Percentiles rank a stretch among this genome's conserved stretches.
These are phyloP conservation scores for Xylariaceae sp. DNA, from an alignment of 2,329 filamentous ascomycete species.

Conservation along the genomic window DNA sequence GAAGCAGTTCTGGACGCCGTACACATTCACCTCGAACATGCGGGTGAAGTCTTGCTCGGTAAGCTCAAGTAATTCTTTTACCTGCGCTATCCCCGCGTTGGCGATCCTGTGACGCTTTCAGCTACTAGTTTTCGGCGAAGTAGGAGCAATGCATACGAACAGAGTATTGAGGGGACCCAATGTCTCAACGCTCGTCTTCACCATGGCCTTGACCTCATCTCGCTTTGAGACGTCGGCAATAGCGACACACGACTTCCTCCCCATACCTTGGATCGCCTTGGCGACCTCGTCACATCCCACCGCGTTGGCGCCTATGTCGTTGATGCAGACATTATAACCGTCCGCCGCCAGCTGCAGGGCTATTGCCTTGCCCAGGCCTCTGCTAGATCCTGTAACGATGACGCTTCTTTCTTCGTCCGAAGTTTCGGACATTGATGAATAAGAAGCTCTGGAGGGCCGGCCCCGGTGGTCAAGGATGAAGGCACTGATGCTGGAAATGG, in stretches of 20 bases:
- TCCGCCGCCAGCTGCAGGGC: constrained; percentile 60
- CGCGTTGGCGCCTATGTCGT: constrained; percentile 53
- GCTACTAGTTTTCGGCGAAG: too few species aligned
- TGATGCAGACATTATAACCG: constrained; percentile 63
- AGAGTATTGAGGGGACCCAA: constrained; percentile 46
- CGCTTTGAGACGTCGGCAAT: constrained; percentile 59
- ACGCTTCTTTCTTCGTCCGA: constrained; percentile 15
- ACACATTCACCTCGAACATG: constrained; percentile 63
- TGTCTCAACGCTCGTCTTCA: constrained; percentile 45
- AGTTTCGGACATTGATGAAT: constrained; percentile 16
- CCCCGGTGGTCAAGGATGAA: too few species aligned
- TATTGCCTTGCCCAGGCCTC: constrained; percentile 54
- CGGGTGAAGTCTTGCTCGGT: constrained; percentile 51
- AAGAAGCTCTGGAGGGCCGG: constrained; percentile 2
- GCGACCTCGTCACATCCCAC: constrained; percentile 48
- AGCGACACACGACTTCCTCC: constrained; percentile 48
- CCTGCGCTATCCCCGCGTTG: constrained; percentile 59
- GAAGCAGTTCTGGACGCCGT: constrained; percentile 63
- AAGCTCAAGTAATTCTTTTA: constrained; percentile 51
- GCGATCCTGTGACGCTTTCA: constrained; percentile 50
- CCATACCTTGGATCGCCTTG: constrained; percentile 47
- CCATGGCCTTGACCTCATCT: constrained; percentile 44
- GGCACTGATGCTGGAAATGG: too few species aligned
- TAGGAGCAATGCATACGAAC: constrained; percentile 13
- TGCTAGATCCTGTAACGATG: constrained; percentile 26